Conservation (phyloP, 495 filamentous ascomycete genomes). For the Daldinia childiae region DNA sequence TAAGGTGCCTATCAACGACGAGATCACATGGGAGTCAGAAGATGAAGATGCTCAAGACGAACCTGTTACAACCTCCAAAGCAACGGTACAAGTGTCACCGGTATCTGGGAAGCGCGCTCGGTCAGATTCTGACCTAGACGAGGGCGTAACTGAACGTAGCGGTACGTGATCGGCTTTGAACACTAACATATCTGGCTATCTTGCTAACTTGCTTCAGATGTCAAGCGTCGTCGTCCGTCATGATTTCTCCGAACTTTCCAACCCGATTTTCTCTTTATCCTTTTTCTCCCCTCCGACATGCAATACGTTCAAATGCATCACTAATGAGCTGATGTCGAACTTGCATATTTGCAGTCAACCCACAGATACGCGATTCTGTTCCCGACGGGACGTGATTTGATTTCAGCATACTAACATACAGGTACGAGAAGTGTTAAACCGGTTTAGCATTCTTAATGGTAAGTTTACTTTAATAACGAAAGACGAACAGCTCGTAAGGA, state of each 20-base stretch:
- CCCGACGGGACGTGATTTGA: slow-evolving; percentile 5
- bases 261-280: slow-evolving; percentile 23
- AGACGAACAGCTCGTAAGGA: slow-evolving; percentile 20
- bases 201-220: slow-evolving; percentile 50
- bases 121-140: slow-evolving; percentile 39
- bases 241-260: slow-evolving; percentile 38
- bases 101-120: slow-evolving; percentile 39
- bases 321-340: slow-evolving; percentile 33
- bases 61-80: slow-evolving; percentile 20
- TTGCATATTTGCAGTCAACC: slow-evolving; percentile 23
- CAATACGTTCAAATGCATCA: slow-evolving; percentile 16
- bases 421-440: slow-evolving; percentile 22
- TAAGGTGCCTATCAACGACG: slow-evolving; percentile 44
- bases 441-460: slow-evolving; percentile 31
- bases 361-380: slow-evolving; percentile 20
- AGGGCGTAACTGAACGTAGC: slow-evolving; percentile 45
- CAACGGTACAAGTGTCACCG: slow-evolving; percentile 49
- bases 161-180: slow-evolving; percentile 49
- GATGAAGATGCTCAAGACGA: slow-evolving; percentile 52
- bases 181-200: neutral
- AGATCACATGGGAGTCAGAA: slow-evolving; percentile 58
- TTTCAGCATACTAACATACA: slow-evolving; percentile 41
- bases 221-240: slow-evolving; percentile 61
- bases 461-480: slow-evolving; percentile 35
- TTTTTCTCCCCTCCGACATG: slow-evolving; percentile 10